Conservation (phyloP, 768 basidiomycete species). For the Suillus clintonianus region DNA sequence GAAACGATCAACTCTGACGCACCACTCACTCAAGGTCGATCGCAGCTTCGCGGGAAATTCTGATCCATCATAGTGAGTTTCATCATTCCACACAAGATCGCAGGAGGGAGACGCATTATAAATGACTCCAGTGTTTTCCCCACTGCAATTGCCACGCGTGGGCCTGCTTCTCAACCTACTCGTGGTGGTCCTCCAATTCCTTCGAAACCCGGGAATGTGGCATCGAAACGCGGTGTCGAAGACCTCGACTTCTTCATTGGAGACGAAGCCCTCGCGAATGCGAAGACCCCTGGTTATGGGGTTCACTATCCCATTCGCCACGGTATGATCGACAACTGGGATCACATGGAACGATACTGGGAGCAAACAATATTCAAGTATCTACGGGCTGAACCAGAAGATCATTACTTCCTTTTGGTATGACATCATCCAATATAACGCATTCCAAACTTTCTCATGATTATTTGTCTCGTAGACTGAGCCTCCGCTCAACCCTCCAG, state of each 20-base stretch:
- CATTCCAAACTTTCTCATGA: background rate
- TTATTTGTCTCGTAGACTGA: conserved; percentile 71
- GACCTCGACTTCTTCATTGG: conserved; percentile 99
- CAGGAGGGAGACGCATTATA: background rate
- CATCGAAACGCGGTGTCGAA: conserved; percentile 95
- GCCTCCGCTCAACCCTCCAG: conserved; percentile 95
- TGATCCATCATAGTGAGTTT: conserved; percentile 91
- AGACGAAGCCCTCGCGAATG: conserved; percentile 94
- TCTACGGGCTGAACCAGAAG: conserved; percentile 96
- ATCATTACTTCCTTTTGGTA: conserved; percentile 97
- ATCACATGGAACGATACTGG: conserved; percentile 99
- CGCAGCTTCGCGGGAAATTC: conserved; percentile 95
- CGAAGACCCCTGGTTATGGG: conserved; percentile 91
- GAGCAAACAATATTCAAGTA: conserved; percentile 99
- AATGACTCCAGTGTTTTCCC: conserved; percentile 78
- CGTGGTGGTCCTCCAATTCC: conserved; percentile 79
- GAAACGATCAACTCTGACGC: background rate
- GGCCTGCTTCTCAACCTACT: conserved; percentile 58
- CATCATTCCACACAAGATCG: conserved; percentile 5
- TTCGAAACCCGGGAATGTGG: conserved; percentile 86
- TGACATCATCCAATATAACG: conserved; percentile 32
- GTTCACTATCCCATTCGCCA: conserved; percentile 97
- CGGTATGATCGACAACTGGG: conserved; percentile 98
- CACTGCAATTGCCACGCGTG: conserved; percentile 92
- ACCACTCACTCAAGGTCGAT: conserved; percentile 4